Base-by-base conservation (phyloP, 192 early-diverging fungal genomes). In the Chytriomyces sp. region DNA sequence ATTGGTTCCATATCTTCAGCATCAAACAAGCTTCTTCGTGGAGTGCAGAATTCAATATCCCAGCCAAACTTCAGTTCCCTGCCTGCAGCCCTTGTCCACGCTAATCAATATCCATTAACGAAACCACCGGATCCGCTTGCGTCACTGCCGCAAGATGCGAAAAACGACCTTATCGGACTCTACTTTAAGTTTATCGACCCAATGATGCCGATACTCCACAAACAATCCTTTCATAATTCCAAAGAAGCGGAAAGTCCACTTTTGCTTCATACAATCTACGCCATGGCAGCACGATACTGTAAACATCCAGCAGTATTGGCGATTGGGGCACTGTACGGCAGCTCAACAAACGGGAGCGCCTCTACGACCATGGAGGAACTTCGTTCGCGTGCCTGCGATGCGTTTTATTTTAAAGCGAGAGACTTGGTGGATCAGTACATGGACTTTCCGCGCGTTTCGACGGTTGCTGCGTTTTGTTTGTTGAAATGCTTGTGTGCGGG, bases 351-450 rank as follows among this genome's bases (percentile, higher is more conserved):
- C 4, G 63, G 24, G 63, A 24, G 35, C 63, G 63, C 63, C 7
- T 23, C 45, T 20, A 23, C 46, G 24, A 74, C 49, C 9, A 57
- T 71, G 48, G 69, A 71, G 18, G 69, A 71, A 50, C 23, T 60
- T 20, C 28, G 47, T 16, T 23, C 20, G 35, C 16, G 69, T 8
- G 69, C 69, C 4, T 71, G 69, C 26, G 85, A 86, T 49, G 63
- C 69, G 46, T 86, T 86, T 61, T 86, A 86, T 70, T 67, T 80
- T 46, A 76, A 80, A 47, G 85, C 85, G 20, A 45, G 80, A 24
- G 80, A 80, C 48, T 57, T 83, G 60, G 80, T 86, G 7, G 81
- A 83, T 65, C 82, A 84, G 63, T 80, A 78, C 69, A 82, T 83
- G 78, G 85, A 83, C 59, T 64, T 77, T 43, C 78, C 82, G 35